Conservation (phyloP, 2,329 filamentous ascomycete genomes). For the Penicillium freii region DNA sequence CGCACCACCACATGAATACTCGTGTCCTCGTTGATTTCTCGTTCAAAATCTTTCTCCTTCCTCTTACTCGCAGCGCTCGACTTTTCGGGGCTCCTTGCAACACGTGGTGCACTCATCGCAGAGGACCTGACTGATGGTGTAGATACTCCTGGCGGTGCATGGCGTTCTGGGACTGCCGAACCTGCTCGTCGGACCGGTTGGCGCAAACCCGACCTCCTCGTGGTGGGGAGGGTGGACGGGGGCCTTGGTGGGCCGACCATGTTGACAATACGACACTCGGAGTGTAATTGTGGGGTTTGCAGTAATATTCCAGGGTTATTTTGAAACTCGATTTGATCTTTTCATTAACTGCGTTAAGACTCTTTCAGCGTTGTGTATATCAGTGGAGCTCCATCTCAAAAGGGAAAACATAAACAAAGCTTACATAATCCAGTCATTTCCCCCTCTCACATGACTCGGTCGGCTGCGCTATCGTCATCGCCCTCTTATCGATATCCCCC, state of each 20-base stretch:
- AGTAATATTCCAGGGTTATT: neutral
- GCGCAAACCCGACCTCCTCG: slow-evolving; percentile 52
- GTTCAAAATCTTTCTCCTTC: slow-evolving; percentile 81
- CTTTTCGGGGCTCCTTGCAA: slow-evolving; percentile 42
- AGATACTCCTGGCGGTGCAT: slow-evolving; percentile 70
- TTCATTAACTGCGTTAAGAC: neutral
- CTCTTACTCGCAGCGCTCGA: slow-evolving; percentile 67
- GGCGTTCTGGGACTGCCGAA: slow-evolving; percentile 52
- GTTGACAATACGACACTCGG: slow-evolving; percentile 13
- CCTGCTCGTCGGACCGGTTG: slow-evolving; percentile 54
- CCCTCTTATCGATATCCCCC: slow-evolving; percentile 5
- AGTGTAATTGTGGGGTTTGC: neutral
- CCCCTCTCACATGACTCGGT: slow-evolving; percentile 24
- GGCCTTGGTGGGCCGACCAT: slow-evolving; percentile 59
- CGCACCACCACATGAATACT: slow-evolving; percentile 98
- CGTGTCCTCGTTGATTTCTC: slow-evolving; percentile 72
- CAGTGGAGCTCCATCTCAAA: slow-evolving; percentile 11
- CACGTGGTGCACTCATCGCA: slow-evolving; percentile 38
- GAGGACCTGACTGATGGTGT: slow-evolving; percentile 66
- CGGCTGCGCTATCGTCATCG: slow-evolving; percentile 7
- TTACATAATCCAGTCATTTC: slow-evolving; percentile 18
- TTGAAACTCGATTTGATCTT: neutral
- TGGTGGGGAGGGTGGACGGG: slow-evolving; percentile 47
- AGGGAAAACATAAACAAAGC: slow-evolving; percentile 23
- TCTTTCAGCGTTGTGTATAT: slow-evolving; percentile 6